Evolutionary conservation across 768 basidiomycete species (phyloP).

Genomic region (Porphyrellus cyaneotinctus): DNA sequence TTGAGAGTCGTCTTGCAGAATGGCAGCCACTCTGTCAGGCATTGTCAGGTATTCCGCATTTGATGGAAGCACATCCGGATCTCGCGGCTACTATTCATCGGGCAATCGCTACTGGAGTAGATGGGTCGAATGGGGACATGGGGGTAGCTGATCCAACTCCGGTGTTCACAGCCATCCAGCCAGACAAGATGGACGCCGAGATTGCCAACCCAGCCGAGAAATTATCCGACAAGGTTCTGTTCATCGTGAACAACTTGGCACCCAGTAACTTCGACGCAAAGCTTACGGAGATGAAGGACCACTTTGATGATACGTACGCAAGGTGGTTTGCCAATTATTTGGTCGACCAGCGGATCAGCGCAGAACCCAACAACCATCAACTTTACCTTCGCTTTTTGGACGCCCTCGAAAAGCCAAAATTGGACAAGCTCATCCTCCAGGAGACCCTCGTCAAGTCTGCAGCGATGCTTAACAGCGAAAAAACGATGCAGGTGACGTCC

Average conservation of each 20-base stretch:
- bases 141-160: slow-evolving; percentile 43
- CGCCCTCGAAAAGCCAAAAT: slow-evolving; percentile 59
- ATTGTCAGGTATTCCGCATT: slow-evolving; percentile 79
- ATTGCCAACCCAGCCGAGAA: slow-evolving; percentile 77
- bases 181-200: slow-evolving; percentile 61
- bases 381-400: slow-evolving; percentile 94
- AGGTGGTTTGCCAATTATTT: slow-evolving; percentile 98
- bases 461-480: slow-evolving; percentile 83
- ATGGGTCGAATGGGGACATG: slow-evolving; percentile 39
- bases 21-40: slow-evolving; percentile 93
- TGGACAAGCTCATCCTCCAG: slow-evolving; percentile 81
- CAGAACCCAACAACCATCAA: slow-evolving; percentile 95
- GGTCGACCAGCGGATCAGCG: slow-evolving; percentile 91
- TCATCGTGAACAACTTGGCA: slow-evolving; percentile 97
- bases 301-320: slow-evolving; percentile 80
- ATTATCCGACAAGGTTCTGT: slow-evolving; percentile 87
- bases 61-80: slow-evolving; percentile 83
- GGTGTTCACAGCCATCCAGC: slow-evolving; percentile 75
- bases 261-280: slow-evolving; percentile 91
- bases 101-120: slow-evolving; percentile 54
- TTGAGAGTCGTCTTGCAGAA: slow-evolving; percentile 82
- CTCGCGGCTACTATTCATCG: slow-evolving; percentile 67
- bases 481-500: slow-evolving; percentile 77
- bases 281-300: slow-evolving; percentile 76
- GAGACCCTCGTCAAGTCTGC: slow-evolving; percentile 91